Percentiles rank a stretch among this genome's conserved stretches.
These are phyloP conservation scores for Botryobasidium botryosum DNA, from an alignment of 768 basidiomycete genomes.

Conservation along the genomic window DNA sequence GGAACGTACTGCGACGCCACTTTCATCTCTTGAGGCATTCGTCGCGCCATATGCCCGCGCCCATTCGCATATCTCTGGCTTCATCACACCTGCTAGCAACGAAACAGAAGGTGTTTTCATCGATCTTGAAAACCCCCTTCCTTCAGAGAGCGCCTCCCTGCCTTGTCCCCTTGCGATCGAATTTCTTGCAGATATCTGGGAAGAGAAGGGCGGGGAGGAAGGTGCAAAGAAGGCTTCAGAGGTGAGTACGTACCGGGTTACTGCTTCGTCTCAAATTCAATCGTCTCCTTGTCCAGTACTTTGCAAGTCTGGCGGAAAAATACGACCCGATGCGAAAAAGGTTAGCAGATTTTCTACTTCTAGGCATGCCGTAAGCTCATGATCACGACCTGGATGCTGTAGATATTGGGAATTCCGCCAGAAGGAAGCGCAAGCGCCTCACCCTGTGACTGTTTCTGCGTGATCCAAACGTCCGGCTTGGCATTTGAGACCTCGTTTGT, in stretches of 20 bases:
- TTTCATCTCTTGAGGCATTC: conserved; percentile 37
- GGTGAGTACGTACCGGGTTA: conserved; percentile 13
- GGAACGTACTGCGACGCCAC: conserved; percentile 40
- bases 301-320: conserved; percentile 49
- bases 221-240: conserved; percentile 25
- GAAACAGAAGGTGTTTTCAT: conserved; percentile 10
- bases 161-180: conserved; percentile 71
- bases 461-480: no score
- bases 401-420: conserved; percentile 63
- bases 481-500: no score
- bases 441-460: no score
- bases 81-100: neutral
- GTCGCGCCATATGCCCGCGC: conserved; percentile 41
- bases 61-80: neutral
- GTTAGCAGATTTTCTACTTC: conserved; percentile 25
- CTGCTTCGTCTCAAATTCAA: conserved; percentile 5
- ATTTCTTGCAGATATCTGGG: conserved; percentile 65
- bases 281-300: conserved; percentile 30
- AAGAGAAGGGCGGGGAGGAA: conserved; percentile 27
- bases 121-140: conserved; percentile 61
- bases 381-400: conserved; percentile 12
- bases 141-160: conserved; percentile 44
- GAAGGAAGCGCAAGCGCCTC: conserved; percentile 1
- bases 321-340: conserved; percentile 63
- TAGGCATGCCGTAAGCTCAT: conserved; percentile 10